These are phyloP conservation scores for Rhizopus microsporus DNA, from an alignment of 371 early-diverging fungal species.

Conservation along the genomic window DNA sequence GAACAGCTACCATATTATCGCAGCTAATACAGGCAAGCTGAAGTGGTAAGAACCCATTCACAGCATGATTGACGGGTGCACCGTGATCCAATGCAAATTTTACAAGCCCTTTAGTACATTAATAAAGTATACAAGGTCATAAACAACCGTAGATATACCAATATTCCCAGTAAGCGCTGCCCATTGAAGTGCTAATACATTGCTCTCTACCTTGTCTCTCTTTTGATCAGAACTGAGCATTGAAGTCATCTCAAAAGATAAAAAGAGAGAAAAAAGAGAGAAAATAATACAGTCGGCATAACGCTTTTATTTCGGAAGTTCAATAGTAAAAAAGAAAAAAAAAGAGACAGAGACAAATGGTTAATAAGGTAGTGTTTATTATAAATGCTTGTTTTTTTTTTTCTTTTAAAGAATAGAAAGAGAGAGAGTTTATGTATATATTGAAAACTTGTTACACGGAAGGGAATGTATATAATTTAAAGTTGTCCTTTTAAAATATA, in stretches of 20 bases:
- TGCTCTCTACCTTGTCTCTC: no score
- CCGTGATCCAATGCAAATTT: slow-evolving; percentile 76
- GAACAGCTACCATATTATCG: slow-evolving; percentile 65
- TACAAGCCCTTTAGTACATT: slow-evolving; percentile 51
- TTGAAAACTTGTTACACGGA: slow-evolving; percentile 3
- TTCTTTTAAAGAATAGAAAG: background rate
- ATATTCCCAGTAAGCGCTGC: slow-evolving; percentile 62
- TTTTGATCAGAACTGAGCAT: no score
- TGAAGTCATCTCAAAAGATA: no score
- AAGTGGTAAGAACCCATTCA: slow-evolving; percentile 70
- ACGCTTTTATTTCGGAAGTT: background rate
- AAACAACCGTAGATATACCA: slow-evolving; percentile 30
- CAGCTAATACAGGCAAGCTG: slow-evolving; percentile 72
- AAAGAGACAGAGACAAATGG: background rate
- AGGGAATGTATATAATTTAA: slow-evolving; percentile 20
- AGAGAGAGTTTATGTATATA: background rate
- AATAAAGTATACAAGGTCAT: background rate
- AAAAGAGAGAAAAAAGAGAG: no score
- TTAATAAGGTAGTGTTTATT: no score
- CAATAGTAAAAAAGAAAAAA: background rate
- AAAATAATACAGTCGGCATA: no score
- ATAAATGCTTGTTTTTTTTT: background rate
- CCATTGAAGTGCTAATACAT: slow-evolving; percentile 38
- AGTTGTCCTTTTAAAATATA: slow-evolving; percentile 53
- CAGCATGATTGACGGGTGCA: slow-evolving; percentile 67